These are phyloP conservation scores for Fraxinus pennsylvanica DNA, from an alignment of 257 asterid species.

Conservation along the genomic window DNA sequence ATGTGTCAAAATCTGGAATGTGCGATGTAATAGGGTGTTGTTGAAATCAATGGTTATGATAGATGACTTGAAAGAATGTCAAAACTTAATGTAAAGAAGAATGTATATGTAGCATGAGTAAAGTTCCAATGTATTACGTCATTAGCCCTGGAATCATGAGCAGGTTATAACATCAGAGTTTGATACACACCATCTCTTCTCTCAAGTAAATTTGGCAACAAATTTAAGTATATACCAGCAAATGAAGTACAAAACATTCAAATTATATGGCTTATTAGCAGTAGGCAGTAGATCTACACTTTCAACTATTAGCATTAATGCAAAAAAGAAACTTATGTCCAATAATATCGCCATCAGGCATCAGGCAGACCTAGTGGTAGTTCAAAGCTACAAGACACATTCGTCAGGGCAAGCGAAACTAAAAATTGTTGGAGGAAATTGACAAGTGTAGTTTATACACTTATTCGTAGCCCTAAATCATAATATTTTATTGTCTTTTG, in stretches of 20 bases:
- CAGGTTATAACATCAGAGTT: not conserved
- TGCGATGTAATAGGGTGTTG: too few species aligned
- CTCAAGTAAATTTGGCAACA: not conserved
- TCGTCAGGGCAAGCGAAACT: not conserved
- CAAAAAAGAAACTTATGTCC: not conserved
- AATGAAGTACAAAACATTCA: not conserved
- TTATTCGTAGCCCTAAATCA: too few species aligned
- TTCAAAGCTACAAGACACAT: too few species aligned
- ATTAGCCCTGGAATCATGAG: conserved; percentile 8
- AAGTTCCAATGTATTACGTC: not conserved
- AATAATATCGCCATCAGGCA: too few species aligned
- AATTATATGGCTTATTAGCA: not conserved
- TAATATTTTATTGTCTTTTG: too few species aligned
- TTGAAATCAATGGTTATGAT: too few species aligned
- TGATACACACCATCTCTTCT: not conserved
- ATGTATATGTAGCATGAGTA: too few species aligned
- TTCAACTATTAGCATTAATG: not conserved
- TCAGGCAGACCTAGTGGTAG: not conserved
- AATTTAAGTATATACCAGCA: not conserved
- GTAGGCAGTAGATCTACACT: not conserved
- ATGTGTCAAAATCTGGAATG: too few species aligned
- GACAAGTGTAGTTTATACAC: too few species aligned
- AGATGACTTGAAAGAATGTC: too few species aligned
- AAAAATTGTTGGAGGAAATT: not conserved
- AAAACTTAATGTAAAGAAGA: too few species aligned